Base-by-base conservation (phyloP, 305 asterid species). In the Solanum hybrid region DNA sequence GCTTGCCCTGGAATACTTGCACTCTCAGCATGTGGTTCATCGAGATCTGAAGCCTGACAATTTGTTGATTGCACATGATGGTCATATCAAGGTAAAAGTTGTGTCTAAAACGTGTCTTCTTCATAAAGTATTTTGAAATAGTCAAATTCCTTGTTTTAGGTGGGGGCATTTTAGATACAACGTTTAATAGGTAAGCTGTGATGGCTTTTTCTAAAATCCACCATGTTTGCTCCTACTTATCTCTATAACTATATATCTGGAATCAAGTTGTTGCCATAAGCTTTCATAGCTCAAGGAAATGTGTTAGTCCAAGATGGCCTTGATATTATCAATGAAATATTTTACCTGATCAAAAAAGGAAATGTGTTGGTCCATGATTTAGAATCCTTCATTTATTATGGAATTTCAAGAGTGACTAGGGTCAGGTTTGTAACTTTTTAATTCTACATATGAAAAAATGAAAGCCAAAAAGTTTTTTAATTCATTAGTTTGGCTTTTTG, bases 11-110 rank as follows among this genome's bases (percentile, higher is more conserved):
- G 99, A 98, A 91, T 98, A 98, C 93, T 91, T 98, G 92, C 99
- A 98, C 92, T 97, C 99, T 46, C 92, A 95, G 82, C 95, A 94
- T 22, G 98, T 98, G 93, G 99, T 98, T 91, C 99, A 98, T 94
- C 99, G 99, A 87, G 99, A 98, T 94, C 93, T 98, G 90, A 98
- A 98, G 95, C 99, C 99, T 64, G 99, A 98, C 93, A 98, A 98
- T 93, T 92, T 98, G 95, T 94, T 98, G 93, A 98, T 98, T 93
- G 99, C 99, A 10, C 99, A 96, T 92, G 99, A 98, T 92, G 99
- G 99, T 89, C 99, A 98, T 92, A 93, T 98, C 91, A 98, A 98
- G 99, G 99, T 98, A 90, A 88, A 28, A 26, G 28, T 89, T 78
- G 86, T 6, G 37, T 80, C 87, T 85, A 34, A 85, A 20, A 31